These are phyloP conservation scores for Thalassiosira livingstoniorum DNA, from an alignment of 352 stramenopile genomes.

Conservation along the genomic window DNA sequence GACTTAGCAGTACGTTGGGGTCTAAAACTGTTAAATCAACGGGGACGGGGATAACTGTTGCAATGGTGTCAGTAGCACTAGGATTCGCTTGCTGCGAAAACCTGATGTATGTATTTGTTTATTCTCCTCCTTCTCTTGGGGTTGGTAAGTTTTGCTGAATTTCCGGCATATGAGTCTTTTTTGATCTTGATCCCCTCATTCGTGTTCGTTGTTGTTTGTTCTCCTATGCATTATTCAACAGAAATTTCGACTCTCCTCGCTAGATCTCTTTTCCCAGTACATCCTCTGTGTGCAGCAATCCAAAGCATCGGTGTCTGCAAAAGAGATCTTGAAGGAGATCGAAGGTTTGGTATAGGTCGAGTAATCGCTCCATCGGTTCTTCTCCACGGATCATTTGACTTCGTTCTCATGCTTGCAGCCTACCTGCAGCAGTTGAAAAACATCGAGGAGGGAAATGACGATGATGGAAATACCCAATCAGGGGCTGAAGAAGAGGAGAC, in stretches of 20 bases:
- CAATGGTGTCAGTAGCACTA: constrained; percentile 79
- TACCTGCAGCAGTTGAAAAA: constrained; percentile 60
- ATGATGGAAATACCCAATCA: constrained; percentile 26
- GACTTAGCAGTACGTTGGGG: constrained; percentile 28
- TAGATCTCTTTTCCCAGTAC: constrained; percentile 78
- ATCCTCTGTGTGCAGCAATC: constrained; percentile 80
- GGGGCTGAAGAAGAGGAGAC: constrained; percentile 5
- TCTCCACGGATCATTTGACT: constrained; percentile 83
- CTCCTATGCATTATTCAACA: background rate
- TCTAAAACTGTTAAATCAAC: constrained; percentile 53
- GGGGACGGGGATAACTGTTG: constrained; percentile 73
- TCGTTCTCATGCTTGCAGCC: constrained; percentile 75
- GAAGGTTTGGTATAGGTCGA: constrained; percentile 51
- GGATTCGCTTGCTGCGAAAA: constrained; percentile 85
- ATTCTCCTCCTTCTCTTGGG: constrained; percentile 55
- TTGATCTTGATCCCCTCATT: background rate
- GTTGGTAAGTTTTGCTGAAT: constrained; percentile 17
- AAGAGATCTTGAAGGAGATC: constrained; percentile 77
- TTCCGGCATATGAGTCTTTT: background rate
- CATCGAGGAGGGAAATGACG: constrained; percentile 62
- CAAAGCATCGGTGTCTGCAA: constrained; percentile 81
- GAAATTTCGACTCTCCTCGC: constrained; percentile 75
- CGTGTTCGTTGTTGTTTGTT: background rate
- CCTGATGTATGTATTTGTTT: constrained; percentile 76
- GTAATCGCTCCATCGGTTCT: constrained; percentile 75